A percentile compares a stretch with the other conserved stretches of the same genome.
phyloP scores from a whole-genome alignment of 306 rosid genomes.

The Abrus precatorius region DNA sequence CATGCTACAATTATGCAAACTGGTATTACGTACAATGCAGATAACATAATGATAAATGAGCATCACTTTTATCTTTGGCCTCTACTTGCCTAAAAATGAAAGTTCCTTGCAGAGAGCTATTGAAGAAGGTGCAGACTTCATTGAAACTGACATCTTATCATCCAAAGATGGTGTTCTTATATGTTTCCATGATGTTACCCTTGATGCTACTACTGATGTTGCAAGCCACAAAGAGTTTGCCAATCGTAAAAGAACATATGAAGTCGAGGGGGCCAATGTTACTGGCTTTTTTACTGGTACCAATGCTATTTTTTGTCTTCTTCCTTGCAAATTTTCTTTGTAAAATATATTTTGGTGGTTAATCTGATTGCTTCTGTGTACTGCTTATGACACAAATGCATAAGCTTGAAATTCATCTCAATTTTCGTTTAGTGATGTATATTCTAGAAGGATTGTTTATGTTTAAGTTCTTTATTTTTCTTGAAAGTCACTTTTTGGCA shows the following conservation, averaged over 20 bases:
- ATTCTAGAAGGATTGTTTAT: not conserved
- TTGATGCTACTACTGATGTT: slow-evolving; percentile 79
- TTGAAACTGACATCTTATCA: slow-evolving; percentile 86
- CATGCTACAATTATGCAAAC: slow-evolving; percentile 21
- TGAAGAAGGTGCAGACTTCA: slow-evolving; percentile 97
- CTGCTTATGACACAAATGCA: slow-evolving; percentile 12
- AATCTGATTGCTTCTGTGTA: slow-evolving; percentile 28
- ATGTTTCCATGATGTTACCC: slow-evolving; percentile 85
- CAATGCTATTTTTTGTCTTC: slow-evolving; percentile 29
- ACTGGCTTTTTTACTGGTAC: slow-evolving; percentile 90
- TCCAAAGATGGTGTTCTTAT: slow-evolving; percentile 92
- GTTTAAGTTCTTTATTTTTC: not conserved
- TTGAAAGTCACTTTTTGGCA: slow-evolving; percentile 21
- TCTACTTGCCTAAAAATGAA: slow-evolving; percentile 39
- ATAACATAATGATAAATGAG: not conserved
- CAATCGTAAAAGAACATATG: slow-evolving; percentile 82
- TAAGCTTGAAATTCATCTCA: slow-evolving; percentile 30
- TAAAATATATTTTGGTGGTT: slow-evolving; percentile 15
- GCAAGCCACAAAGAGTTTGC: slow-evolving; percentile 70
- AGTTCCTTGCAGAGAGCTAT: slow-evolving; percentile 81
- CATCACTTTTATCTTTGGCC: slow-evolving; percentile 15
- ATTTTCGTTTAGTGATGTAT: not conserved
- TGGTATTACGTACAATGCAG: not conserved
- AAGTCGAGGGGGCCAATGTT: slow-evolving; percentile 67
- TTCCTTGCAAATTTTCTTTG: not conserved